These are phyloP conservation scores for Eutypella sp. DNA, from an alignment of 2,329 filamentous ascomycete genomes.

Conservation along the genomic window DNA sequence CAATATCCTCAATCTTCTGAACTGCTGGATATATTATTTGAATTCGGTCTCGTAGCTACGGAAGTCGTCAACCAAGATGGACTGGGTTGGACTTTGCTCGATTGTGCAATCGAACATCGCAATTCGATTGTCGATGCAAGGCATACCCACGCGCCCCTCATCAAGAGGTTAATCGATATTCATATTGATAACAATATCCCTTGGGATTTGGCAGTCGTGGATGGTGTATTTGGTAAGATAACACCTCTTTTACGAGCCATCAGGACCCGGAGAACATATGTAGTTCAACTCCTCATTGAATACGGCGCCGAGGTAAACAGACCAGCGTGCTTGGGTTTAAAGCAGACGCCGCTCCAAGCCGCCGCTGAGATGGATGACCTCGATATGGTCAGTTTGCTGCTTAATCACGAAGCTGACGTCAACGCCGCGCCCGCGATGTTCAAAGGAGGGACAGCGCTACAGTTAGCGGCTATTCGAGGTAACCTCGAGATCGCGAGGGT, in stretches of 20 bases:
- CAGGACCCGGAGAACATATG: background rate
- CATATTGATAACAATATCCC: slow-evolving; percentile 4
- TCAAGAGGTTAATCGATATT: slow-evolving; percentile 5
- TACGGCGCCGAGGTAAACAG: slow-evolving; percentile 7
- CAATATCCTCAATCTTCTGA: background rate
- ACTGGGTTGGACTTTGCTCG: background rate
- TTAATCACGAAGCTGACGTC: slow-evolving; percentile 3
- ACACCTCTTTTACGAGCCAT: slow-evolving; percentile 6
- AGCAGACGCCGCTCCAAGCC: slow-evolving; percentile 10
- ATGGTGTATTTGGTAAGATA: background rate
- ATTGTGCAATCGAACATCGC: background rate
- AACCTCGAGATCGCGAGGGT: slow-evolving; percentile 5
- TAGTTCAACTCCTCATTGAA: slow-evolving; percentile 6
- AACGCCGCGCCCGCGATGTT: slow-evolving; percentile 2
- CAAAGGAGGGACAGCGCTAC: slow-evolving; percentile 10
- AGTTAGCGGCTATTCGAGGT: slow-evolving; percentile 8
- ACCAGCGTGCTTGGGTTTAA: background rate
- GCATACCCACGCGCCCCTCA: too few relatives aligned
- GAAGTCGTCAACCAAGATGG: background rate
- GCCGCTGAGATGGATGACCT: slow-evolving; percentile 4
- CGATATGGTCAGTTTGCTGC: slow-evolving; percentile 7
- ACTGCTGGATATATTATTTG: slow-evolving; percentile 2
- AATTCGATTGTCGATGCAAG: too few relatives aligned
- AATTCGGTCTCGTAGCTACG: background rate
- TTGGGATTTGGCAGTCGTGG: background rate